phyloP scores from a whole-genome alignment of 257 asterid species.

The Lycium ferocissimum region DNA sequence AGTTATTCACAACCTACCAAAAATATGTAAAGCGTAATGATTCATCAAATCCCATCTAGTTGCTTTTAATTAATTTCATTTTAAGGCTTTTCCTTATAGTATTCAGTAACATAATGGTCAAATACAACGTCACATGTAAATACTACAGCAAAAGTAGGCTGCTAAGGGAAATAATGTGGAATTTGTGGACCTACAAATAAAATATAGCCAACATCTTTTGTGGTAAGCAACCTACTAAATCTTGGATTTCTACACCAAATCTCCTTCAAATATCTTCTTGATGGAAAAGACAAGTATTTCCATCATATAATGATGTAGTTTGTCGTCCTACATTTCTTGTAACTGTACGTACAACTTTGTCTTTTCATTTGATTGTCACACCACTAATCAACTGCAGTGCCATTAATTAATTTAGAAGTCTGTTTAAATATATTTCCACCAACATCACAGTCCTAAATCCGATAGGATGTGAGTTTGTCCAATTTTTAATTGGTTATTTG shows the following conservation, averaged over 20 bases:
- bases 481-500: too few species aligned
- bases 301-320: background rate
- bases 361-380: background rate
- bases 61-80: background rate
- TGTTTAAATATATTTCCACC: background rate
- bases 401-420: background rate
- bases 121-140: slow-evolving; percentile 32
- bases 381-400: background rate
- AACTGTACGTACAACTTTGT: background rate
- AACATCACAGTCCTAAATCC: too few species aligned
- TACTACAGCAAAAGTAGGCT: slow-evolving; percentile 22
- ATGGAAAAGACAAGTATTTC: background rate
- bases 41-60: slow-evolving; percentile 2
- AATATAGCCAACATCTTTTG: slow-evolving; percentile 29
- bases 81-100: background rate
- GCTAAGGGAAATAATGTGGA: slow-evolving; percentile 23
- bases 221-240: slow-evolving; percentile 37
- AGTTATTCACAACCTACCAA: background rate
- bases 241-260: slow-evolving; percentile 38
- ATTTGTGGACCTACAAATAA: background rate
- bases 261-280: slow-evolving; percentile 14
- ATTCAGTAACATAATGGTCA: slow-evolving; percentile 15
- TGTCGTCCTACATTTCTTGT: background rate
- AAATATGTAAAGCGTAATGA: background rate
- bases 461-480: too few species aligned